Conservation (phyloP, 2,329 filamentous ascomycete genomes). For the Phyllachora maydis region DNA sequence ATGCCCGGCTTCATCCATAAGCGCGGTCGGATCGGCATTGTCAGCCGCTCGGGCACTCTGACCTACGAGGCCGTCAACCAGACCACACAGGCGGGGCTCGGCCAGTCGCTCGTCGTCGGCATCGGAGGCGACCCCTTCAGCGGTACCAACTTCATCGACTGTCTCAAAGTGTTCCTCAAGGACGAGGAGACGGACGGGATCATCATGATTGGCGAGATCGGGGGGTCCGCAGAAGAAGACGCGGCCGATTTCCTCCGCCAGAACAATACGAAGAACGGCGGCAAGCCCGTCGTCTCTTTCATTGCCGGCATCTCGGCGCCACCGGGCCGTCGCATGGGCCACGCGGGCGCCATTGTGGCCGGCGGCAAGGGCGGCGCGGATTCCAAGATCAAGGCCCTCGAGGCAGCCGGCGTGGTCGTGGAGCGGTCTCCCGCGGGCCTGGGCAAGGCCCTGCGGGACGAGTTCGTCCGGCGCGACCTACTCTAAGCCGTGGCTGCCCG, state of each 20-base stretch:
- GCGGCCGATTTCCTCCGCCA: conserved; percentile 88
- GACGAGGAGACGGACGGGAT: conserved; percentile 96
- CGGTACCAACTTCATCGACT: conserved; percentile 99
- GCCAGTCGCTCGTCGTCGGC: conserved; percentile 93
- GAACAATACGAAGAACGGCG: conserved; percentile 67
- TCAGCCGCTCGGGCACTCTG: conserved; percentile 91
- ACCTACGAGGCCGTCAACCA: conserved; percentile 99
- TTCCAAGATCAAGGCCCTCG: conserved; percentile 90
- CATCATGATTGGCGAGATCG: conserved; percentile 99
- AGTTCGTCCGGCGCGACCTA: conserved; percentile 92
- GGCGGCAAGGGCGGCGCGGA: conserved; percentile 96
- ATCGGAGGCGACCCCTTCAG: conserved; percentile 98
- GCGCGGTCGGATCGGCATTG: conserved; percentile 94
- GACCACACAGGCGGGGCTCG: conserved; percentile 89
- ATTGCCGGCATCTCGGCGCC: conserved; percentile 97
- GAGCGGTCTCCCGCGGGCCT: conserved; percentile 84
- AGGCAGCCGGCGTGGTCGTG: conserved; percentile 84
- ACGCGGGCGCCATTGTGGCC: conserved; percentile 94
- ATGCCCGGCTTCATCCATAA: conserved; percentile 99
- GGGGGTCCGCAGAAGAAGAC: conserved; percentile 92
- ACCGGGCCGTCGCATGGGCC: conserved; percentile 91
- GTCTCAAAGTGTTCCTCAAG: conserved; percentile 87
- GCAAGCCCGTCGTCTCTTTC: conserved; percentile 93
- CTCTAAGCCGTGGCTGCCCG: no score
- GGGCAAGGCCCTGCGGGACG: conserved; percentile 81